A percentile compares a stretch with the other conserved stretches of the same genome.
Conservation (phyloP, 2,329 filamentous ascomycete genomes). For the Colletotrichum siamense region DNA sequence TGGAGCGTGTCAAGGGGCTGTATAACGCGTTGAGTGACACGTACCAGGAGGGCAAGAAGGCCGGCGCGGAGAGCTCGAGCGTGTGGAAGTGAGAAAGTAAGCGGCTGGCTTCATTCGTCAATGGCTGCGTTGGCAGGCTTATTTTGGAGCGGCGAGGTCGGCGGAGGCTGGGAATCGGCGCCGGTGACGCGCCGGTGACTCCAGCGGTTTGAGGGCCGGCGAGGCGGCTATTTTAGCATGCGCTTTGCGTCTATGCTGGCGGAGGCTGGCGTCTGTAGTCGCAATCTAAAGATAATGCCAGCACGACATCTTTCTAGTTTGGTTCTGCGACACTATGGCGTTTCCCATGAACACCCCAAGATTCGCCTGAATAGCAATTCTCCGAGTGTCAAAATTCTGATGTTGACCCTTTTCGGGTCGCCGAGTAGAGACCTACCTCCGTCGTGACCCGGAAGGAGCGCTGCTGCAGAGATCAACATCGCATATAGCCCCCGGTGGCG, state of each 20-base stretch:
- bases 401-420: not conserved
- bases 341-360: not conserved
- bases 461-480: not conserved
- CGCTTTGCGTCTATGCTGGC: not conserved
- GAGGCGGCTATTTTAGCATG: not conserved
- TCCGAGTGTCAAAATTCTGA: not conserved
- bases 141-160: not conserved
- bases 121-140: not conserved
- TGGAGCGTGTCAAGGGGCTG: slow-evolving; percentile 52
- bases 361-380: not conserved
- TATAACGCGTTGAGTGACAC: slow-evolving; percentile 52
- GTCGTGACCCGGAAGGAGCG: not conserved
- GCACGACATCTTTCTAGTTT: not conserved
- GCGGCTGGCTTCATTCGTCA: not conserved
- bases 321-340: not conserved
- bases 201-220: not conserved
- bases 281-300: not conserved
- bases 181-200: not conserved
- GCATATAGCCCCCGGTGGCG: not conserved
- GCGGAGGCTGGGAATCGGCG: not conserved
- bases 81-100: slow-evolving; percentile 46
- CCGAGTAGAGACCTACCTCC: not conserved
- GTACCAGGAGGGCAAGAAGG: slow-evolving; percentile 54
- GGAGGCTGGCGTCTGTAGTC: not conserved
- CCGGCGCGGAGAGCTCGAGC: slow-evolving; percentile 48